Conservation (phyloP, 805 yeast species). For the Ogataea methylovora region DNA sequence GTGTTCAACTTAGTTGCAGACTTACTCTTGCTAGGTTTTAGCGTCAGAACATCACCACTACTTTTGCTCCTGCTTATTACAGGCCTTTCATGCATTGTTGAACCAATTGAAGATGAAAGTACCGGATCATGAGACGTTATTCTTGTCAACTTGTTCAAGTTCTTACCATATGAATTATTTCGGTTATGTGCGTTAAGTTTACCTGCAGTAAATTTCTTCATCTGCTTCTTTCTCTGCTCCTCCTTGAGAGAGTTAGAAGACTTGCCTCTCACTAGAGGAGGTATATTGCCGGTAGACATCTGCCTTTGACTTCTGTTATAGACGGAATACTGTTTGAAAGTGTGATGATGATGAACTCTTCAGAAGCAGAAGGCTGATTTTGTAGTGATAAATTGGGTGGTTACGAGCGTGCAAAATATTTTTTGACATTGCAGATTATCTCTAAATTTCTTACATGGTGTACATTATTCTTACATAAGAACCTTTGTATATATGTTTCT, state of each 20-base stretch:
- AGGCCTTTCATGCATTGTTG: slow-evolving; percentile 16
- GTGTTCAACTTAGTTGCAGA: slow-evolving; percentile 9
- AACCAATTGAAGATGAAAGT: neutral
- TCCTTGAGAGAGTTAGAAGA: slow-evolving; percentile 20
- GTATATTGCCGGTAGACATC: slow-evolving; percentile 8
- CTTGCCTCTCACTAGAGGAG: slow-evolving; percentile 16
- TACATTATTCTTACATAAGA: too few species aligned
- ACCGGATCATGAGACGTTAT: slow-evolving; percentile 22
- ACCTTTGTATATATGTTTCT: too few species aligned
- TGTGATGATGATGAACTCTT: too few species aligned
- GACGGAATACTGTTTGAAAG: too few species aligned
- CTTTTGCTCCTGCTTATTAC: slow-evolving; percentile 17
- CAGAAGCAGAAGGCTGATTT: too few species aligned
- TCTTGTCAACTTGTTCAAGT: slow-evolving; percentile 23
- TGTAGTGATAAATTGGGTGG: too few species aligned
- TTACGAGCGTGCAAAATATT: too few species aligned
- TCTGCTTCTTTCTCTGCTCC: slow-evolving; percentile 19
- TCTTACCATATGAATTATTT: slow-evolving; percentile 27
- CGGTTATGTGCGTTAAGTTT: slow-evolving; percentile 18
- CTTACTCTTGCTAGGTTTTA: slow-evolving; percentile 4
- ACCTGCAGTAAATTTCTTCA: slow-evolving; percentile 27
- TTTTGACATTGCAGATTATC: too few species aligned
- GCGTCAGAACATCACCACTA: slow-evolving; percentile 14
- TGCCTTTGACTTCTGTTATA: too few species aligned
- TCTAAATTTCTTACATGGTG: too few species aligned